A percentile compares a stretch with the other conserved stretches of the same genome.
Evolutionary conservation across 176 grass and related monocot genomes (phyloP).

Genomic region (Aegilops tauschii): DNA sequence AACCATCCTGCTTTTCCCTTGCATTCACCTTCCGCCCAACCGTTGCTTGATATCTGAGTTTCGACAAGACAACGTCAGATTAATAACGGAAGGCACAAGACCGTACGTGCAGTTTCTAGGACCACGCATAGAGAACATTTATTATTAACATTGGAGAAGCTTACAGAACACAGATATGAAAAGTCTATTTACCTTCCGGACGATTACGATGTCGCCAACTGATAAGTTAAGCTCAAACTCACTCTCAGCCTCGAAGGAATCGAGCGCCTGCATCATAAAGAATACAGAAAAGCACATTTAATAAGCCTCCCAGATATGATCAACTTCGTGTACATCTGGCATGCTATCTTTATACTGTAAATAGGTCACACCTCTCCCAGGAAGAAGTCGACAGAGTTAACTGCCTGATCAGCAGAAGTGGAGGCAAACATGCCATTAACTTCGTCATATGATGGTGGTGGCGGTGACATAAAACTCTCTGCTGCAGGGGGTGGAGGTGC

Average conservation of each 20-base stretch:
- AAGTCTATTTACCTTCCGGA: slow-evolving; percentile 74
- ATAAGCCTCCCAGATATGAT: background rate
- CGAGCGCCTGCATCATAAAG: slow-evolving; percentile 55
- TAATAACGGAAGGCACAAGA: background rate
- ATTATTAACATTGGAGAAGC: background rate
- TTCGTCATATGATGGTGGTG: slow-evolving; percentile 74
- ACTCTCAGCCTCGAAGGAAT: slow-evolving; percentile 79
- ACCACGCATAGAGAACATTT: background rate
- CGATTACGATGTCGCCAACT: slow-evolving; percentile 78
- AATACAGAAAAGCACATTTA: background rate
- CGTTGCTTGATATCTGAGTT: slow-evolving; percentile 69
- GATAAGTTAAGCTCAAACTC: slow-evolving; percentile 87
- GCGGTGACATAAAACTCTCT: slow-evolving; percentile 55
- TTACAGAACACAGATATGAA: background rate
- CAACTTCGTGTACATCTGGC: background rate
- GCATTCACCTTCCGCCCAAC: slow-evolving; percentile 97
- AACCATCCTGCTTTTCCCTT: slow-evolving; percentile 98
- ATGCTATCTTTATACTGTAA: background rate
- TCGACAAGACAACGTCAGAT: background rate
- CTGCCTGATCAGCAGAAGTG: slow-evolving; percentile 47
- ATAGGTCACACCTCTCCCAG: slow-evolving; percentile 61
- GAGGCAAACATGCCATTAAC: slow-evolving; percentile 55
- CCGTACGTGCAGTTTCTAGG: background rate
- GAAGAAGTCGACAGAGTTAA: slow-evolving; percentile 70
- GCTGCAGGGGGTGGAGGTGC: slow-evolving; percentile 43